phyloP scores from a whole-genome alignment of 441 rosid genomes.

The Isatis lusitanica region DNA sequence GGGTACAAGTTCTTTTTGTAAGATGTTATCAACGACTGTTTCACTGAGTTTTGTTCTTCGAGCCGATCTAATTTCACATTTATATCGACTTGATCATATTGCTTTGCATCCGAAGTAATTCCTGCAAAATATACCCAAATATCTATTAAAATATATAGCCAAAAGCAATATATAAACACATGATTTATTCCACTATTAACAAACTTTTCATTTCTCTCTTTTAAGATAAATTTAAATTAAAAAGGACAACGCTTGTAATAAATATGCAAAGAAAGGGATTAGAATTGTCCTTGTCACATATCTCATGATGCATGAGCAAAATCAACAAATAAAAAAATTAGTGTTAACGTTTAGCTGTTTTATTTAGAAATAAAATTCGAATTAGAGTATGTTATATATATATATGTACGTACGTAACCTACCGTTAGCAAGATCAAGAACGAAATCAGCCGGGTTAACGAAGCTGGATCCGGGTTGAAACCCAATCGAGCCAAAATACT shows the following conservation, averaged over 20 bases:
- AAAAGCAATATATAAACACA: conserved; percentile 5
- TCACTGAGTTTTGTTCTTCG: conserved; percentile 66
- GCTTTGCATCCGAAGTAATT: conserved; percentile 55
- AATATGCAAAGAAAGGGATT: conserved; percentile 23
- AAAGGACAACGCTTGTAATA: conserved; percentile 16
- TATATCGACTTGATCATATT: conserved; percentile 54
- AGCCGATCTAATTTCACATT: conserved; percentile 49
- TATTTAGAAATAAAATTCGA: not conserved
- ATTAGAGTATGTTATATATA: not conserved
- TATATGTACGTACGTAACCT: not conserved
- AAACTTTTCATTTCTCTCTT: not conserved
- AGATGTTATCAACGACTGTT: conserved; percentile 59
- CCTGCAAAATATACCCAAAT: conserved; percentile 42
- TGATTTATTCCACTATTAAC: conserved; percentile 10
- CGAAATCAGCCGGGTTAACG: conserved; percentile 84
- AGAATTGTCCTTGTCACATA: conserved; percentile 39
- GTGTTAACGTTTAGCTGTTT: conserved; percentile 16
- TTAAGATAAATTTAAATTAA: not conserved
- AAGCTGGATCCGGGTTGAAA: conserved; percentile 56
- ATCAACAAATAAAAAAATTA: not conserved
- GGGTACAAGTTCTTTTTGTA: conserved; percentile 64
- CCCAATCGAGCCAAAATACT: conserved; percentile 69
- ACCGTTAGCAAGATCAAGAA: conserved; percentile 94
- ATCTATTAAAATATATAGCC: not conserved
- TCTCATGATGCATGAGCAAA: conserved; percentile 42